These are phyloP conservation scores for Cupressus sempervirens DNA, from an alignment of 75 land plant genomes.

Conservation along the genomic window DNA sequence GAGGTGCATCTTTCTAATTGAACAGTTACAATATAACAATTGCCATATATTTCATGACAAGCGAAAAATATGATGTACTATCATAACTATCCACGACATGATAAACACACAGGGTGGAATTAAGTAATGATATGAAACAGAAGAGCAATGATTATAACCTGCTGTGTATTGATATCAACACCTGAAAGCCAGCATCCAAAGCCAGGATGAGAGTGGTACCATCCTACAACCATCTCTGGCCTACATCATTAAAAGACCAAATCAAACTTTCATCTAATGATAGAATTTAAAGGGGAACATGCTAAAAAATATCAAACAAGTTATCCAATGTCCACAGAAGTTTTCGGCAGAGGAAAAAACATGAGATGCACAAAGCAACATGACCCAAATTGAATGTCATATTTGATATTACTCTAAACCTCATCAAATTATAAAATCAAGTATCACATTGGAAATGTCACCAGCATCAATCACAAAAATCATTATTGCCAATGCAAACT, in stretches of 20 bases:
- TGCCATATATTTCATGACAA: neutral
- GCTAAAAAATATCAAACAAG: too few relatives aligned
- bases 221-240: constrained; percentile 99
- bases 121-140: neutral
- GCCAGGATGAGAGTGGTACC: constrained; percentile 99
- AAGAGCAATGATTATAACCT: constrained; percentile 45
- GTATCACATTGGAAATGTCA: neutral
- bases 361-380: neutral
- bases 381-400: neutral
- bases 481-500: neutral
- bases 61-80: neutral
- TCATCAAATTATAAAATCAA: neutral
- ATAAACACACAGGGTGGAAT: neutral
- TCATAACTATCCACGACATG: neutral
- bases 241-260: constrained; percentile 27
- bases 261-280: neutral
- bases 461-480: neutral
- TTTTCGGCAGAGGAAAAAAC: too few relatives aligned
- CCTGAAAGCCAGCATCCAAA: constrained; percentile 99
- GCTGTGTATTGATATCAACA: constrained; percentile 97
- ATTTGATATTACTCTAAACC: neutral
- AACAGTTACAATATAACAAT: neutral
- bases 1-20: neutral
- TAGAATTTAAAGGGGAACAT: neutral
- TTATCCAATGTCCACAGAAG: neutral